These are phyloP conservation scores for Nannochloris sp. DNA, from an alignment of 139 green algal species.

Conservation along the genomic window DNA sequence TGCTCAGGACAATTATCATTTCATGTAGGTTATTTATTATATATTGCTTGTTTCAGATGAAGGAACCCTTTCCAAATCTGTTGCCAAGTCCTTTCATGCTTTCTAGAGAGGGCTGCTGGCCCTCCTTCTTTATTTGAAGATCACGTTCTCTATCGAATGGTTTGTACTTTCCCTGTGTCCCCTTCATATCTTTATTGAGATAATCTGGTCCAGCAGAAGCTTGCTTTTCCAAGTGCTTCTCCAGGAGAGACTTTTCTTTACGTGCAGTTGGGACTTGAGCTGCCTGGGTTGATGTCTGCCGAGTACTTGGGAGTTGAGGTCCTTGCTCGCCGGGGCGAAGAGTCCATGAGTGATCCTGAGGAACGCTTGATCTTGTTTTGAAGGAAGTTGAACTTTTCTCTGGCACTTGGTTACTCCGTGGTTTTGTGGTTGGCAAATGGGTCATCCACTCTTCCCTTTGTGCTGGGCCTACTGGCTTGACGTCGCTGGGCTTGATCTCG, in stretches of 20 bases:
- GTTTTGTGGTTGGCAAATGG: conserved; percentile 46
- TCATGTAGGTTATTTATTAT: too few species aligned
- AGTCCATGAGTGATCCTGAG: conserved; percentile 60
- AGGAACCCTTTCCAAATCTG: conserved; percentile 24
- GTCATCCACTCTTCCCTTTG: conserved; percentile 73
- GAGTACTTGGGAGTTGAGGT: conserved; percentile 10
- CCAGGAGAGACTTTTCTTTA: conserved; percentile 56
- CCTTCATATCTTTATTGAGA: background rate
- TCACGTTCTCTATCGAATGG: conserved; percentile 72
- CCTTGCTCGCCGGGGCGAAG: conserved; percentile 44
- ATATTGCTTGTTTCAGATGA: background rate
- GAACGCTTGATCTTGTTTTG: conserved; percentile 12
- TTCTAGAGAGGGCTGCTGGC: conserved; percentile 43
- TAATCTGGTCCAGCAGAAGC: conserved; percentile 14
- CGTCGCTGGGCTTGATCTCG: conserved; percentile 49
- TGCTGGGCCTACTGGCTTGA: conserved; percentile 20
- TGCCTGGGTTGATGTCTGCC: background rate
- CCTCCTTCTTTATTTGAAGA: conserved; percentile 32
- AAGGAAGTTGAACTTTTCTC: background rate
- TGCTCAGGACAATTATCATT: too few species aligned
- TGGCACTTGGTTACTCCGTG: background rate
- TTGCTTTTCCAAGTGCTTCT: conserved; percentile 50
- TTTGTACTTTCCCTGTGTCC: conserved; percentile 28
- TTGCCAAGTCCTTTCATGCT: conserved; percentile 18
- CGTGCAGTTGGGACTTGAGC: background rate